Percentiles rank a stretch among this genome's conserved stretches.
Conservation (phyloP, 345 rosid genomes). For the Euphorbia lathyris region DNA sequence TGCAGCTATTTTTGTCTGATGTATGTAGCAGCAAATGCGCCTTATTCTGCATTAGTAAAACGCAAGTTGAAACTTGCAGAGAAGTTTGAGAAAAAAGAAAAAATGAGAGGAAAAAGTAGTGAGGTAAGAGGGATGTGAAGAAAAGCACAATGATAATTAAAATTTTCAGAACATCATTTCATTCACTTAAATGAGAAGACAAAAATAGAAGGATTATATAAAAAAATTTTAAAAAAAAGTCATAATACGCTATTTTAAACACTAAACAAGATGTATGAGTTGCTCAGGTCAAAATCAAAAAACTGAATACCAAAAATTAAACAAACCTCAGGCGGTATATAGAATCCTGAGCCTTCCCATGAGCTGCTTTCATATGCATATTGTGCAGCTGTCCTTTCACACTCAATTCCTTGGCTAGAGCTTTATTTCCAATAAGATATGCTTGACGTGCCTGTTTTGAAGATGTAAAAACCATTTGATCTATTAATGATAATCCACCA, state of each 20-base stretch:
- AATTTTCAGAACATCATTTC: background rate
- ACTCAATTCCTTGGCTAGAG: constrained; percentile 89
- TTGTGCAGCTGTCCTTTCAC: constrained; percentile 88
- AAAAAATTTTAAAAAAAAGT: background rate
- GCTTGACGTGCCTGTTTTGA: constrained; percentile 81
- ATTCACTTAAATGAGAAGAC: background rate
- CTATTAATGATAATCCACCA: background rate
- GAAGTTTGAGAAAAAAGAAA: background rate
- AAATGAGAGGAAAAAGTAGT: background rate
- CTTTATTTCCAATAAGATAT: constrained; percentile 84
- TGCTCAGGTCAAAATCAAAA: constrained; percentile 2
- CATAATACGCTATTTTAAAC: background rate
- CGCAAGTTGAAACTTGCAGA: background rate
- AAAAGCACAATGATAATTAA: background rate
- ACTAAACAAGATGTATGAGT: background rate
- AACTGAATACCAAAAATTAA: constrained; percentile 13
- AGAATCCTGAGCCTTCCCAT: constrained; percentile 94
- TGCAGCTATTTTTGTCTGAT: background rate
- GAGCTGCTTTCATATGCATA: constrained; percentile 94
- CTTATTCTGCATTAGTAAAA: background rate
- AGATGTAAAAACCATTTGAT: constrained; percentile 9
- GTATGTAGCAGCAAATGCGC: background rate
- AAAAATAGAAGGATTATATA: background rate
- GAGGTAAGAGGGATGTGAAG: background rate
- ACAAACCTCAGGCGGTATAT: constrained; percentile 91